phyloP scores from a whole-genome alignment of 1,284 basidiomycete species.

The Gymnopus androsaceus region DNA sequence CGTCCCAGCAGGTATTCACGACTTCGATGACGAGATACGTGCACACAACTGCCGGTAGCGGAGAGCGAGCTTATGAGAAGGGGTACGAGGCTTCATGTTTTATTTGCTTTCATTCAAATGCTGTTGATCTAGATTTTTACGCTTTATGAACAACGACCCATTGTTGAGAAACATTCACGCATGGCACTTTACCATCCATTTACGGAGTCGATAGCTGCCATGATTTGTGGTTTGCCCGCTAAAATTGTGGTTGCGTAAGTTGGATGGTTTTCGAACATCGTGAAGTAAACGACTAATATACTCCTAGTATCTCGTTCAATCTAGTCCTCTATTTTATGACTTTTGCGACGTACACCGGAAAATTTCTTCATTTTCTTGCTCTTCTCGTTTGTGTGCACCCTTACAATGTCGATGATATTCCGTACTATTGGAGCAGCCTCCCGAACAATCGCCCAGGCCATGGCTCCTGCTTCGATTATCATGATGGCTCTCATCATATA shows the following conservation, averaged over 20 bases:
- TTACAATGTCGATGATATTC: conserved; percentile 49
- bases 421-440: conserved; percentile 43
- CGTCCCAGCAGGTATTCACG: conserved; percentile 3
- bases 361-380: conserved; percentile 32
- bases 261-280: background rate
- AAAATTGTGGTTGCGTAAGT: conserved; percentile 22
- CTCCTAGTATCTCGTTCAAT: conserved; percentile 14
- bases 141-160: conserved; percentile 44
- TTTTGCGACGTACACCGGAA: conserved; percentile 17
- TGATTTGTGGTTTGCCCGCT: conserved; percentile 27
- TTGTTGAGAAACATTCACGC: conserved; percentile 34
- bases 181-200: conserved; percentile 23
- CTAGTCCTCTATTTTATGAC: conserved; percentile 18
- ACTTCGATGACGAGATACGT: background rate
- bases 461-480: conserved; percentile 42
- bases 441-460: conserved; percentile 38
- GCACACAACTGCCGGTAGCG: background rate
- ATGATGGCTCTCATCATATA: conserved; percentile 47
- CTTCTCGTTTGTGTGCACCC: conserved; percentile 36
- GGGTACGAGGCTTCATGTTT: background rate
- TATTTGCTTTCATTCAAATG: background rate
- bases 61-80: conserved; percentile 12
- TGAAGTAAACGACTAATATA: background rate
- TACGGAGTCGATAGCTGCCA: conserved; percentile 25
- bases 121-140: conserved; percentile 18